phyloP scores from a whole-genome alignment of 1,139 yeast genomes.

The Kodamaea plutei region DNA sequence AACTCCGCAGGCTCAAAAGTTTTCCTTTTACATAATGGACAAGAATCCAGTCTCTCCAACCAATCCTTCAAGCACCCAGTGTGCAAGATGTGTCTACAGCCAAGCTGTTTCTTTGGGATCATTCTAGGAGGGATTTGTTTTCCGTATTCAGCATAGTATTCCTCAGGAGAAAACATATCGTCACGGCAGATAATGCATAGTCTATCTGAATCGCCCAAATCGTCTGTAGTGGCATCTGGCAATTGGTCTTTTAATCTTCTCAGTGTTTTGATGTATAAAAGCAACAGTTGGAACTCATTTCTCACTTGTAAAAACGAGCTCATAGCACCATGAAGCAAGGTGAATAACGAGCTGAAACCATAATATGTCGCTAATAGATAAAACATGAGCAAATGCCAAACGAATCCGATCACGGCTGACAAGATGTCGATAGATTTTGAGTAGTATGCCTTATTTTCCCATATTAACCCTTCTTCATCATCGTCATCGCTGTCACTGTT shows the following conservation, averaged over 20 bases:
- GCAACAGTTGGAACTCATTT: conserved; percentile 49
- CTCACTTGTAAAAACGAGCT: conserved; percentile 48
- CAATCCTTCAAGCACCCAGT: conserved; percentile 88
- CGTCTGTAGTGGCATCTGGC: conserved; percentile 56
- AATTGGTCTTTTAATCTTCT: conserved; percentile 63
- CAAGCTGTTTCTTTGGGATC: conserved; percentile 63
- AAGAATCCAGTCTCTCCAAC: conserved; percentile 85
- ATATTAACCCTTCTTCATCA: conserved; percentile 43
- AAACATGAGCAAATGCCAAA: conserved; percentile 30
- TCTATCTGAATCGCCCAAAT: conserved; percentile 55
- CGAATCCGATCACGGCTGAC: conserved; percentile 39
- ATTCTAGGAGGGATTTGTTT: conserved; percentile 37
- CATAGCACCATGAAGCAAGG: conserved; percentile 65
- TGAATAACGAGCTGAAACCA: conserved; percentile 58
- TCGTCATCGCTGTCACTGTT: conserved; percentile 5
- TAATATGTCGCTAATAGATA: conserved; percentile 45
- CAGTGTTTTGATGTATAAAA: conserved; percentile 56
- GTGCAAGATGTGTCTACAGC: conserved; percentile 86
- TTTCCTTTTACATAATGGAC: conserved; percentile 88
- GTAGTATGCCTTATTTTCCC: conserved; percentile 71
- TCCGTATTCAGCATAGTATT: conserved; percentile 20
- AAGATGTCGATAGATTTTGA: conserved; percentile 55
- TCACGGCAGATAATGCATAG: conserved; percentile 84
- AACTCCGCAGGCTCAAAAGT: conserved; percentile 33
- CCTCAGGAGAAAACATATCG: conserved; percentile 55